Percentiles rank a stretch among this genome's conserved stretches.
Evolutionary conservation across 805 yeast genomes (phyloP).

Genomic region (Komagataella populi): DNA sequence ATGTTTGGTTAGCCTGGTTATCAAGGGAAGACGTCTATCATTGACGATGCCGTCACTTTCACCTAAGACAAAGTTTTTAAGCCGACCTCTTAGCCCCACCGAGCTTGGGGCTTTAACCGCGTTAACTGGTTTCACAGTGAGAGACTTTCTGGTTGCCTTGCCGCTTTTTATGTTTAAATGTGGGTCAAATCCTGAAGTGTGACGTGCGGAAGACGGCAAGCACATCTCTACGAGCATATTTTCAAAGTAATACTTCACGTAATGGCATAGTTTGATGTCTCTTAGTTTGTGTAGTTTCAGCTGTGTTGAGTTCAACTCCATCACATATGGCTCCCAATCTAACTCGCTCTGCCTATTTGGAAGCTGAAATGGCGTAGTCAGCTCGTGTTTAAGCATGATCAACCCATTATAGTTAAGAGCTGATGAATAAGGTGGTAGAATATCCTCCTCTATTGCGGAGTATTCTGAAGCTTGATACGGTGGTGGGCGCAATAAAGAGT

Average conservation of each 20-base stretch:
- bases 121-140: background rate
- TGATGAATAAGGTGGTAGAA: slow-evolving; percentile 1
- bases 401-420: background rate
- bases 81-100: background rate
- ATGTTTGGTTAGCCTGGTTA: background rate
- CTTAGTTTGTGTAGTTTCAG: slow-evolving; percentile 12
- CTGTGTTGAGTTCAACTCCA: slow-evolving; percentile 19
- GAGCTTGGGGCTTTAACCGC: background rate
- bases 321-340: slow-evolving; percentile 9
- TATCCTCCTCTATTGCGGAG: background rate
- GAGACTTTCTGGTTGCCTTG: background rate
- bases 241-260: slow-evolving; percentile 9
- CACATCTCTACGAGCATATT: slow-evolving; percentile 4
- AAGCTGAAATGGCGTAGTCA: background rate
- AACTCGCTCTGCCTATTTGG: background rate
- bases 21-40: background rate
- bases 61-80: background rate
- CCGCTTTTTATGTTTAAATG: slow-evolving; percentile 11
- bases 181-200: slow-evolving; percentile 13
- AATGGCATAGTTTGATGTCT: slow-evolving; percentile 5
- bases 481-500: background rate
- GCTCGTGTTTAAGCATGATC: background rate
- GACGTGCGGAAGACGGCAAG: background rate
- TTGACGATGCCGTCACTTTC: background rate
- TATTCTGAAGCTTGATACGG: background rate